A percentile compares a stretch with the other conserved stretches of the same genome.
Conservation (phyloP, 441 rosid genomes). For the Populus hybrid region DNA sequence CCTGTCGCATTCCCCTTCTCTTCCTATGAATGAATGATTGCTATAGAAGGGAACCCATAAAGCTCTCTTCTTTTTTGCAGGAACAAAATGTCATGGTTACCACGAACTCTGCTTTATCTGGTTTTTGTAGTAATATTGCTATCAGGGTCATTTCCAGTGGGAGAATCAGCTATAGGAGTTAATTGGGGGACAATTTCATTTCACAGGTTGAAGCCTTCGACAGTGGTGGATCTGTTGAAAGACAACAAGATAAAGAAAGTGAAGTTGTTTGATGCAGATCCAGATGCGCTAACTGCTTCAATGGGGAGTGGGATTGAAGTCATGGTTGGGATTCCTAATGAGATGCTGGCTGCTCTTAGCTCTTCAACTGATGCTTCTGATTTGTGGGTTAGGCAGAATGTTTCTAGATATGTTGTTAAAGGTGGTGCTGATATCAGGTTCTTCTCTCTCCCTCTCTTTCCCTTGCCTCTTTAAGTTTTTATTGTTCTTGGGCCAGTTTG, state of each 20-base stretch:
- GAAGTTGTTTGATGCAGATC: slow-evolving; percentile 83
- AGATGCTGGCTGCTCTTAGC: slow-evolving; percentile 50
- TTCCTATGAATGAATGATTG: neutral
- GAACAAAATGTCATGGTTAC: slow-evolving; percentile 4
- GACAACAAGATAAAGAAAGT: slow-evolving; percentile 68
- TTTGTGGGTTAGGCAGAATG: slow-evolving; percentile 76
- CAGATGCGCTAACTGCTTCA: slow-evolving; percentile 52
- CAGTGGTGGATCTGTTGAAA: slow-evolving; percentile 89
- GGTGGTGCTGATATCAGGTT: slow-evolving; percentile 85
- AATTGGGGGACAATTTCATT: slow-evolving; percentile 88
- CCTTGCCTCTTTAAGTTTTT: neutral
- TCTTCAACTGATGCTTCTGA: slow-evolving; percentile 63
- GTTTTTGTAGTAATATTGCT: slow-evolving; percentile 20
- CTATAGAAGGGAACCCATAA: neutral
- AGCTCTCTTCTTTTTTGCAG: neutral
- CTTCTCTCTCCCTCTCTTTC: neutral
- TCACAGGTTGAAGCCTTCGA: slow-evolving; percentile 68
- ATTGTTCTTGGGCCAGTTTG: too few species aligned
- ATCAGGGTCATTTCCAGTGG: slow-evolving; percentile 19
- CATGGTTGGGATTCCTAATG: slow-evolving; percentile 88
- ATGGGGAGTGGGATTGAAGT: slow-evolving; percentile 85
- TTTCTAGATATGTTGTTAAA: slow-evolving; percentile 70
- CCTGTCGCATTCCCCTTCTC: neutral
- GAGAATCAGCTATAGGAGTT: slow-evolving; percentile 72
- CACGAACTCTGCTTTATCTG: neutral